Evolutionary conservation across 2,329 filamentous ascomycete genomes (phyloP).

Genomic region (Trichoderma arundinaceum): DNA sequence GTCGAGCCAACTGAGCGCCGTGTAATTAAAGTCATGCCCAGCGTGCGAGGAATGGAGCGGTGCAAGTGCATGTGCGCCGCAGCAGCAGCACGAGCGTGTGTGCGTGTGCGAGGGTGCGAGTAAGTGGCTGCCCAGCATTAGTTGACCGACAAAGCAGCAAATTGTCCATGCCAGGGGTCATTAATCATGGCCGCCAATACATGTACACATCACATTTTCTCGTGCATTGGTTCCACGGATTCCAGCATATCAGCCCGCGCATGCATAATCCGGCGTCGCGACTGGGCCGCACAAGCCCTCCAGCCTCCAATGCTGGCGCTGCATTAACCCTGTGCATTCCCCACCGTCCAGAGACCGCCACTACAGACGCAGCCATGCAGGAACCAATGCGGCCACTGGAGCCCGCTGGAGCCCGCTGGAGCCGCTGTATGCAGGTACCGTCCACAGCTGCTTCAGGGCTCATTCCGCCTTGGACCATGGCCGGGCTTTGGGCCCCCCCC

Average conservation of each 20-base stretch:
- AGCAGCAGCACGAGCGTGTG: background rate
- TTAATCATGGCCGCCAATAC: conserved; percentile 6
- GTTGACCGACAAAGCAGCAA: conserved; percentile 24
- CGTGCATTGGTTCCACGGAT: conserved; percentile 9
- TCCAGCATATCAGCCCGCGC: conserved; percentile 15
- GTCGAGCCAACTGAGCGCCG: conserved; percentile 3
- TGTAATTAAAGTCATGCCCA: too few species aligned
- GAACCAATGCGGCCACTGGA: conserved; percentile 31
- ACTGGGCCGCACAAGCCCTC: conserved; percentile 11
- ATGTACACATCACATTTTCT: conserved; percentile 18
- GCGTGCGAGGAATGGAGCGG: background rate
- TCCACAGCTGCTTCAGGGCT: conserved; percentile 26
- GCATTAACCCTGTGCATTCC: conserved; percentile 10
- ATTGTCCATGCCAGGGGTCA: background rate
- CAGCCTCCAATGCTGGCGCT: conserved; percentile 14
- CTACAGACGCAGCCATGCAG: conserved; percentile 31
- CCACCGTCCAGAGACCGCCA: conserved; percentile 27
- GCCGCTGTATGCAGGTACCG: conserved; percentile 30
- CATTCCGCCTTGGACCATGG: conserved; percentile 25
- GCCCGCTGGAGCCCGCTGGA: conserved; percentile 25
- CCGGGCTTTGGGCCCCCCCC: background rate
- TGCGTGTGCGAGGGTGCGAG: too few species aligned
- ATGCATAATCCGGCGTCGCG: conserved; percentile 20
- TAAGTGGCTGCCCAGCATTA: conserved; percentile 13
- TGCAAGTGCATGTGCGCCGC: too few species aligned